phyloP scores from a whole-genome alignment of 2,329 filamentous ascomycete species.

The Calonectria hongkongensis region DNA sequence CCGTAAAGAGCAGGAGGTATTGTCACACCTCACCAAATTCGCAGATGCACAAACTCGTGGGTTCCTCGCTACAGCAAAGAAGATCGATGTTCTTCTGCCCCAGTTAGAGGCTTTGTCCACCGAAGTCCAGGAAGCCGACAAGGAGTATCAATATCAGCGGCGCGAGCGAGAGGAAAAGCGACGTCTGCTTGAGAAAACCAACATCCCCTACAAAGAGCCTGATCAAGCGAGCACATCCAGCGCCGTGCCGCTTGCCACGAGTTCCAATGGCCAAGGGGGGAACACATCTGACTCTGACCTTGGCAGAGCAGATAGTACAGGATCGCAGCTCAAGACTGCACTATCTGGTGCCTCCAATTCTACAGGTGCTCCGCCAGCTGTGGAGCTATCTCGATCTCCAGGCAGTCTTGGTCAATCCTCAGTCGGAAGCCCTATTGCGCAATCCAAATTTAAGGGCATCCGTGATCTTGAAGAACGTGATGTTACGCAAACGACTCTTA shows the following conservation, averaged over 20 bases:
- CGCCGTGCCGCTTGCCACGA: slow-evolving; percentile 55
- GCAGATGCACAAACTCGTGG: slow-evolving; percentile 91
- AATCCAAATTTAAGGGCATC: slow-evolving; percentile 88
- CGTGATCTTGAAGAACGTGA: slow-evolving; percentile 93
- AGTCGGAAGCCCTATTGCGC: slow-evolving; percentile 71
- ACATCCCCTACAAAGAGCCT: slow-evolving; percentile 81
- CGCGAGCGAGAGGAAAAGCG: slow-evolving; percentile 98
- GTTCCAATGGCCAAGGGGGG: slow-evolving; percentile 66
- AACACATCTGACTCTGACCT: slow-evolving; percentile 81
- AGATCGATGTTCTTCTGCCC: slow-evolving; percentile 89
- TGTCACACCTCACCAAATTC: slow-evolving; percentile 95
- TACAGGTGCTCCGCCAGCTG: slow-evolving; percentile 54
- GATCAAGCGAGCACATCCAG: slow-evolving; percentile 72
- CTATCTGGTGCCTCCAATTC: slow-evolving; percentile 66
- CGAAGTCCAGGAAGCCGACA: slow-evolving; percentile 95
- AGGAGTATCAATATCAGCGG: slow-evolving; percentile 95
- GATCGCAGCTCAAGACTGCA: slow-evolving; percentile 77
- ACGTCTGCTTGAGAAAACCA: slow-evolving; percentile 91
- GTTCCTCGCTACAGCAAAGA: slow-evolving; percentile 89
- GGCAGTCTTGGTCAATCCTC: slow-evolving; percentile 69
- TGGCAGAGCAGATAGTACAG: slow-evolving; percentile 83
- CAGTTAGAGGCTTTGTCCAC: slow-evolving; percentile 91
- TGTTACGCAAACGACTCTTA: slow-evolving; percentile 68
- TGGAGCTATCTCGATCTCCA: slow-evolving; percentile 74
- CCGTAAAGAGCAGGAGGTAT: slow-evolving; percentile 97